Base-by-base conservation (phyloP, 2,329 filamentous ascomycete species). In the Byssothecium circinans region DNA sequence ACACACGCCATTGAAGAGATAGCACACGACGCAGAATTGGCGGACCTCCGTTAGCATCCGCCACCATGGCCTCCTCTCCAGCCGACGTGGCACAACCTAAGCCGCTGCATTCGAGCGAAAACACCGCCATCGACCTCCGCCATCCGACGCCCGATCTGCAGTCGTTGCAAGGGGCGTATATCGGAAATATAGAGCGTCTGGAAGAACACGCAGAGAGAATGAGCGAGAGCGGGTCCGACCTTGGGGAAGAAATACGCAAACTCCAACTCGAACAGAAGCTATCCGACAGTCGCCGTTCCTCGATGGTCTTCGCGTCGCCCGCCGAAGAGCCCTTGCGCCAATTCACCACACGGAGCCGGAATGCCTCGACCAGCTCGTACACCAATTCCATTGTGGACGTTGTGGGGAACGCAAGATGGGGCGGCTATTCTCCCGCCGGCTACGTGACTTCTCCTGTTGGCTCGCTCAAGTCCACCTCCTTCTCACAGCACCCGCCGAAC, bases 201-300 rank as follows among this genome's bases (percentile, higher is more conserved):
- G 88, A 92, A 70, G 84, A 86, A 56, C 86, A 84, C 10, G 88
- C 88, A 40, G 87, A 91, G 70, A 81, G 84, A 55, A 77, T 91
- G 68, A 88, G 86, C 58, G 81, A 82, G 74, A 85, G 84, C 47
- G 79, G 78, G 38, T 88, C 85, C 53, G 89, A 88, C 52, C 87
- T 91, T 62, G 87, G 87, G 60, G 83, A 88, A 74, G 87, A 88
- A 58, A 91, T 91, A 60, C 81, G 86, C 49, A 83, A 86, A 62
- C 77, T 89, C 56, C 84, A 89, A 69, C 77, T 83, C 51, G 84
- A 88, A 69, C 75, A 88, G 64, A 89, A 88, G 71, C 80, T 83
- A 56, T 82, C 78, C 63, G 86, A 88, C 64, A 88, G 84, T 64
- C 78, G 82, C 52, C 78, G 81, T 48, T 86, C 84, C 2, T 87